Base-by-base conservation (phyloP, 768 basidiomycete genomes). In the Sarcomyxa edulis region DNA sequence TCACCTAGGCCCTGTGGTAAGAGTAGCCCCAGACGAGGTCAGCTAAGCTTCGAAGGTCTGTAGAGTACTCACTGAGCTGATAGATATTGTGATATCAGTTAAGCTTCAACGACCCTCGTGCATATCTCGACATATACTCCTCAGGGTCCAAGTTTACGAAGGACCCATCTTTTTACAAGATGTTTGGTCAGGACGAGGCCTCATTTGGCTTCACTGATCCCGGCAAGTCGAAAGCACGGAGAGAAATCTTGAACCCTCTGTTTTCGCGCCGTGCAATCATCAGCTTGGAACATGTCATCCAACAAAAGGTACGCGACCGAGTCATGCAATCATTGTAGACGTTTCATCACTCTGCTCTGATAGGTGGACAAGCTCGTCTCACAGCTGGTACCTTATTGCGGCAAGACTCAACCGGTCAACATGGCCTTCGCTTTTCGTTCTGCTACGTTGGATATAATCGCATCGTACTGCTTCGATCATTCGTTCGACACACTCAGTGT, bases 51-150 rank as follows among this genome's bases (percentile, higher is more conserved):
- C 7, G 30, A 34, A 30, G 11, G 29, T 33, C 1, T 9, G 29
- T 31, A 3, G n/a, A 37, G 20, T 32, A 6, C n/a, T n/a, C 15
- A 6, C 19, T 15, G 9, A 27, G 26, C 24, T 20, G 26, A 24
- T 33, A 23, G 22, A 27, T 45, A 18, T 27, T 20, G 6, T 20
- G n/a, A n/a, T n/a, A n/a, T 18, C 21, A 69, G 69, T 59, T 71
- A 35, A 66, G 68, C 37, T 71, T 71, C 52, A 61, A 56, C 32
- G 57, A 64, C 37, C 64, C 66, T 11, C 44, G 52, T 7, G 66
- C 59, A 6, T 67, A 67, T 39, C 50, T 53, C 19, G 66, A 66
- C n/a, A 68, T 71, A 19, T 68, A 71, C 48, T 59, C 59, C n/a
- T 58, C 59, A 47, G 59, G 59, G 6, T 52, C 55, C 3, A 55